Percentiles rank a stretch among this genome's conserved stretches.
phyloP scores from a whole-genome alignment of 805 yeast species.

The Sugiyamaella marilandica region DNA sequence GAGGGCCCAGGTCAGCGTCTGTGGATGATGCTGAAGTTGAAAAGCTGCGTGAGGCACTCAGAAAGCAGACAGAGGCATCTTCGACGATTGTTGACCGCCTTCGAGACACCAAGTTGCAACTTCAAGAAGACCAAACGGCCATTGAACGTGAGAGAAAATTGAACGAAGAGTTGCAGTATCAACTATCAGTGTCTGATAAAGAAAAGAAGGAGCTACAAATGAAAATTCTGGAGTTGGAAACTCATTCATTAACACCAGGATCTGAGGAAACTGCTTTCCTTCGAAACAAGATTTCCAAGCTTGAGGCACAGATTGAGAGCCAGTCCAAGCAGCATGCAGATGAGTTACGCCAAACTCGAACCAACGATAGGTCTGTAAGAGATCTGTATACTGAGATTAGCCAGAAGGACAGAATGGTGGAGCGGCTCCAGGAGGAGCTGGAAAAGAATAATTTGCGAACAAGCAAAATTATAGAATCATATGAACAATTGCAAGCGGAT shows the following conservation, averaged over 20 bases:
- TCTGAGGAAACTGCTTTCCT: slow-evolving; percentile 18
- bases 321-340: slow-evolving; percentile 18
- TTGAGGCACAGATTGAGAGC: slow-evolving; percentile 23
- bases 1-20: background rate
- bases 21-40: slow-evolving; percentile 8
- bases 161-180: slow-evolving; percentile 24
- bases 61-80: slow-evolving; percentile 19
- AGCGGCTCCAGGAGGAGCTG: slow-evolving; percentile 45
- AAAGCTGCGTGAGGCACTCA: slow-evolving; percentile 15
- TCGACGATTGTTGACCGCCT: slow-evolving; percentile 15
- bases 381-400: slow-evolving; percentile 25
- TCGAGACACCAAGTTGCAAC: slow-evolving; percentile 32
- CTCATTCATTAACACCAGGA: slow-evolving; percentile 17
- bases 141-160: slow-evolving; percentile 22
- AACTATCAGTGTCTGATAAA: slow-evolving; percentile 33
- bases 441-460: slow-evolving; percentile 46
- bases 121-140: slow-evolving; percentile 29
- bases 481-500: slow-evolving; percentile 33
- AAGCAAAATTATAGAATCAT: slow-evolving; percentile 35
- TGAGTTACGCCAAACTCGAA: slow-evolving; percentile 20
- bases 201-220: slow-evolving; percentile 27
- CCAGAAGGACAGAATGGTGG: slow-evolving; percentile 27
- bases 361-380: slow-evolving; percentile 23
- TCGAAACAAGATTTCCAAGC: slow-evolving; percentile 16
- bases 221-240: slow-evolving; percentile 26